Conservation (phyloP, 495 filamentous ascomycete genomes). For the Penicillium dipodomyicola region DNA sequence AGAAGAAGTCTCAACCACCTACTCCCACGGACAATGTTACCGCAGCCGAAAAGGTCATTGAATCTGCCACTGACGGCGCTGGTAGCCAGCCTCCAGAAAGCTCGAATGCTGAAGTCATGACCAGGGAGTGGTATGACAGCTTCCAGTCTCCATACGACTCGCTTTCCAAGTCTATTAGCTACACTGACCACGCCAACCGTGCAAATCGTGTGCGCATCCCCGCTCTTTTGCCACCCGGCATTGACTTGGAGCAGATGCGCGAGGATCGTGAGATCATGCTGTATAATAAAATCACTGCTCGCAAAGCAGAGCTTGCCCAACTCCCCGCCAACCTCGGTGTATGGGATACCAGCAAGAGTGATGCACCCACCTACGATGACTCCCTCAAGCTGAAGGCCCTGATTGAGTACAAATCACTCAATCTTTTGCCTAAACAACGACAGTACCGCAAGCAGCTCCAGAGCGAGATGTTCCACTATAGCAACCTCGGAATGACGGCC, state of each 20-base stretch:
- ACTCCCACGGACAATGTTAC: slow-evolving; percentile 55
- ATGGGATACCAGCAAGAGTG: slow-evolving; percentile 74
- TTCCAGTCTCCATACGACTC: slow-evolving; percentile 65
- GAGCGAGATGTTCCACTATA: slow-evolving; percentile 84
- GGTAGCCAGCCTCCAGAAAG: slow-evolving; percentile 36
- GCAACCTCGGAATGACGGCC: slow-evolving; percentile 91
- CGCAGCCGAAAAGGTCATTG: slow-evolving; percentile 51
- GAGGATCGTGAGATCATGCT: slow-evolving; percentile 83
- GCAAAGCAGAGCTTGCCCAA: slow-evolving; percentile 77
- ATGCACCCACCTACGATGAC: slow-evolving; percentile 70
- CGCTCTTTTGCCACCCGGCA: slow-evolving; percentile 82
- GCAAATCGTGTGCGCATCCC: slow-evolving; percentile 74
- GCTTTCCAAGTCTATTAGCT: slow-evolving; percentile 63
- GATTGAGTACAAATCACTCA: slow-evolving; percentile 88
- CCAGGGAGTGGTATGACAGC: slow-evolving; percentile 54
- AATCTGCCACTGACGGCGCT: slow-evolving; percentile 44
- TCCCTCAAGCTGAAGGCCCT: slow-evolving; percentile 82
- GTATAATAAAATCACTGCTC: slow-evolving; percentile 82
- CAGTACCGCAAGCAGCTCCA: slow-evolving; percentile 80
- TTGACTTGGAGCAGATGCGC: slow-evolving; percentile 71
- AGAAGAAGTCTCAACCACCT: slow-evolving; percentile 61
- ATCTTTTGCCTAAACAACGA: slow-evolving; percentile 79
- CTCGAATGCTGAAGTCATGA: slow-evolving; percentile 27
- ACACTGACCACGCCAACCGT: slow-evolving; percentile 70
- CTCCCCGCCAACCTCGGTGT: slow-evolving; percentile 77